These are phyloP conservation scores for Globisporangium emineosum DNA, from an alignment of 352 stramenopile species.

Conservation along the genomic window DNA sequence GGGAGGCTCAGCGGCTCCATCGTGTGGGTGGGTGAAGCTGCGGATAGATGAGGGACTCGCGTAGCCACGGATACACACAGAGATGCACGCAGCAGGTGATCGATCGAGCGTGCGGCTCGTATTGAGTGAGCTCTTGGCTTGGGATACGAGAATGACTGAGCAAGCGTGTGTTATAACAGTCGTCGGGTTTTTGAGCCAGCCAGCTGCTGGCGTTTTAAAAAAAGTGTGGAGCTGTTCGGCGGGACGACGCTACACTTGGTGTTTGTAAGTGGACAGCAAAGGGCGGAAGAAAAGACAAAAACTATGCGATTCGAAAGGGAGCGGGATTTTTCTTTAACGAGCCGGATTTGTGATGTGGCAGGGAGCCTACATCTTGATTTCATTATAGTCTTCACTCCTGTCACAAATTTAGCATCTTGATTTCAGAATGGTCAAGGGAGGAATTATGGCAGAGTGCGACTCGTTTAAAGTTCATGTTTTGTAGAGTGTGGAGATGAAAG, in stretches of 20 bases:
- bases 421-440: no score
- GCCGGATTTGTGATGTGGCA: no score
- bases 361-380: no score
- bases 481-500: no score
- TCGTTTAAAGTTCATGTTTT: no score
- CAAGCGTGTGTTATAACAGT: not conserved
- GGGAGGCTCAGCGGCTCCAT: constrained; percentile 55
- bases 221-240: not conserved
- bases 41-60: not conserved
- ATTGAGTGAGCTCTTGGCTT: not conserved
- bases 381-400: no score
- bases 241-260: constrained; percentile 1
- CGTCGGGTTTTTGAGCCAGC: constrained; percentile 2
- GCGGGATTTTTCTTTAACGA: not conserved
- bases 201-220: not conserved
- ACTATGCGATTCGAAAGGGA: not conserved
- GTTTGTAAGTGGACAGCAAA: not conserved
- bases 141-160: not conserved
- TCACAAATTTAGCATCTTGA: no score
- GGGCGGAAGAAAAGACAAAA: constrained; percentile 5
- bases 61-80: not conserved
- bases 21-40: no score
- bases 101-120: not conserved
- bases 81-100: not conserved
- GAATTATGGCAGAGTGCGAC: no score